Conservation (phyloP, 2,329 filamentous ascomycete genomes). For the Blastomyces parvus region DNA sequence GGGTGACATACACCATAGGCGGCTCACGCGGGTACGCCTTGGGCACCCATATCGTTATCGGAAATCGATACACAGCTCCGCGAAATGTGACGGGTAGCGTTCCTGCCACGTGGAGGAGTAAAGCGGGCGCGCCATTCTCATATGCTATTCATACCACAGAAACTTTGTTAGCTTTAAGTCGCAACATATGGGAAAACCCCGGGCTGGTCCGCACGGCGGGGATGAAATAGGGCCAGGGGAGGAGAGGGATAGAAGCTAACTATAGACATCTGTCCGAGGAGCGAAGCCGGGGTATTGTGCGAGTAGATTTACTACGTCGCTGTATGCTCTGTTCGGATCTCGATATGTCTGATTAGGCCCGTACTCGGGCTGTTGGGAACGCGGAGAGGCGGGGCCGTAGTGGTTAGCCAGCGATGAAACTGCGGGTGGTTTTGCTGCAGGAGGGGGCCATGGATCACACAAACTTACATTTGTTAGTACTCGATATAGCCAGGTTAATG, state of each 20-base stretch:
- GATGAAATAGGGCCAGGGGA: neutral
- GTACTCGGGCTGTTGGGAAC: constrained; percentile 16
- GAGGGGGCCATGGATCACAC: neutral
- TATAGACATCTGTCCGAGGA: constrained; percentile 89
- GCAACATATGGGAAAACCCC: no score
- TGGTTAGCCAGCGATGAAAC: constrained; percentile 8
- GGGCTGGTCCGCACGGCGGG: no score
- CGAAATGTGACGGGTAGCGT: constrained; percentile 88
- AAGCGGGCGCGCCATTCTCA: constrained; percentile 73
- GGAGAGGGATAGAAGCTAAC: constrained; percentile 43
- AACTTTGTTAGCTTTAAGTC: neutral
- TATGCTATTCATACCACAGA: constrained; percentile 51
- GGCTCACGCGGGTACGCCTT: constrained; percentile 79
- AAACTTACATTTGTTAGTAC: constrained; percentile 62
- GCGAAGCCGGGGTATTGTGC: constrained; percentile 69
- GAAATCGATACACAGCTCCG: constrained; percentile 81
- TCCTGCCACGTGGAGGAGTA: constrained; percentile 76
- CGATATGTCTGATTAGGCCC: constrained; percentile 65
- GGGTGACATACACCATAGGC: constrained; percentile 80
- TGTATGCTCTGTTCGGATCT: constrained; percentile 86
- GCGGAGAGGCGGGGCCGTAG: neutral
- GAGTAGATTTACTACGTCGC: constrained; percentile 76
- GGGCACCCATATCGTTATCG: constrained; percentile 85
- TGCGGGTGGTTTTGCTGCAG: constrained; percentile 8
- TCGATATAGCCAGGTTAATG: constrained; percentile 92